A percentile compares a stretch with the other conserved stretches of the same genome.
phyloP scores from a whole-genome alignment of 2,329 filamentous ascomycete genomes.

The Colletotrichum lindemuthianum region DNA sequence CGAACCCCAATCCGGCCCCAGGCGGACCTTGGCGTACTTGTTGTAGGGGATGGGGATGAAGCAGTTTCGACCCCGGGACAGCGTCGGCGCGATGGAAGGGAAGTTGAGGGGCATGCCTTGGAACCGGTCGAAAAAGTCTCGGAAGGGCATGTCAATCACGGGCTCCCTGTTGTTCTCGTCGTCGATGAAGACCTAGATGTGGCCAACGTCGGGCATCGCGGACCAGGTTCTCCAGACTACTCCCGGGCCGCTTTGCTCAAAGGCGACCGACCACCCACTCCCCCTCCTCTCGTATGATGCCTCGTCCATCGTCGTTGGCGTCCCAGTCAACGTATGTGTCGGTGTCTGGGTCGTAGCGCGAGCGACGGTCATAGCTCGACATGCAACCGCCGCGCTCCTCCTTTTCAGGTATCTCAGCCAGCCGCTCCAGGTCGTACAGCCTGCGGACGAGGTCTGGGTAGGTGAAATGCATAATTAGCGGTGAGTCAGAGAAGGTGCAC shows the following conservation, averaged over 20 bases:
- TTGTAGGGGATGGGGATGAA: constrained; percentile 33
- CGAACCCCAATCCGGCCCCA: constrained; percentile 25
- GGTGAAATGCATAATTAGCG: constrained; percentile 20
- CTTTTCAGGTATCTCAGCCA: constrained; percentile 18
- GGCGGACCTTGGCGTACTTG: constrained; percentile 26
- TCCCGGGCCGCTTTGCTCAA: constrained; percentile 30
- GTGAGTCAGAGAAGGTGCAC: too few species aligned
- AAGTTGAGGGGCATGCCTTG: constrained; percentile 33
- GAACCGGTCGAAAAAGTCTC: constrained; percentile 29
- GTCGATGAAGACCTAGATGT: constrained; percentile 28
- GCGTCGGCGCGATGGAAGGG: constrained; percentile 19
- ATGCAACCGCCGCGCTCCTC: constrained; percentile 31
- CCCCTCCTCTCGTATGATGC: constrained; percentile 29
- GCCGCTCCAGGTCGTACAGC: constrained; percentile 31
- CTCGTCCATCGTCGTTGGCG: constrained; percentile 28
- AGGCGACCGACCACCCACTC: constrained; percentile 29
- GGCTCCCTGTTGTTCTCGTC: constrained; percentile 4
- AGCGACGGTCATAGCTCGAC: constrained; percentile 33
- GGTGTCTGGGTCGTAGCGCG: constrained; percentile 27
- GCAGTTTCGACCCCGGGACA: constrained; percentile 30
- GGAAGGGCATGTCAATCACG: constrained; percentile 26
- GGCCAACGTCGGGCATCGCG: constrained; percentile 28
- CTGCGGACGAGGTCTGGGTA: constrained; percentile 30
- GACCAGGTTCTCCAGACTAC: constrained; percentile 32
- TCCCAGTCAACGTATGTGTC: constrained; percentile 34